Evolutionary conservation across 352 stramenopile genomes (phyloP), one percentile per base, ranked within the genome.

Genomic region (Pythium scleroteichum): DNA sequence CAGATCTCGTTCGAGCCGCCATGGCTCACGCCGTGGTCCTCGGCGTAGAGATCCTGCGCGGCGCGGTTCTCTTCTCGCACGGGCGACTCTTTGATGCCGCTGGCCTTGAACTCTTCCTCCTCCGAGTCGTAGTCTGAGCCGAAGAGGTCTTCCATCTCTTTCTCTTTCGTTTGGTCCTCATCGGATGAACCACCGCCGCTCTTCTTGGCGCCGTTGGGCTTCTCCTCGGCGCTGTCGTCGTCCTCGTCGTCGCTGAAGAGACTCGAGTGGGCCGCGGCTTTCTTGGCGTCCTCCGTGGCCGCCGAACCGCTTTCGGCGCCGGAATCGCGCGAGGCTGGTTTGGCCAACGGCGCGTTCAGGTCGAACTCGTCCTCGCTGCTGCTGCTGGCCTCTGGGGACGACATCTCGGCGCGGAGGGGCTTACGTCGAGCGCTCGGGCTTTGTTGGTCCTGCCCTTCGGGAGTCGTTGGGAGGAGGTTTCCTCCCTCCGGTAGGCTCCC

Each of bases 101-200:
- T 94, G 53, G 85, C 85, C 64, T 95, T 93, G 72, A 95, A 93
- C 56, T 95, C 85, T 49, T 95, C 85, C 60, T 94, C 85, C 51
- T 91, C 85, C 56, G 85, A 95, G 68, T 95, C 85, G 65, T 95
- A 95, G 60, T 95, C 85, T 38, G 85, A 95, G 49, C 85, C 85
- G 55, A 95, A 95, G 20, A 95, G 74, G n/a, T 95, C 85, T 53
- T 90, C 79, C 83, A 95, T 95, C 68, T 94, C 85, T 44, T 91
- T 92, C 40, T 63, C 48, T 16, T 76, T 71, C 24, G 53, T 62
- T 4, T 64, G 53, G 39, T 58, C 71, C 6, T 73, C 71, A n/a
- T 82, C 68, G 9, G 63, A 64, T 53, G 49, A 54, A 19, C 38
- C 49, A 17, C 9, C 23, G 14, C 39, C 51, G 35, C 49, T 47